A percentile compares a stretch with the other conserved stretches of the same genome.
These are phyloP conservation scores for Colletotrichum lindemuthianum DNA, from an alignment of 2,329 filamentous ascomycete genomes.

Conservation along the genomic window DNA sequence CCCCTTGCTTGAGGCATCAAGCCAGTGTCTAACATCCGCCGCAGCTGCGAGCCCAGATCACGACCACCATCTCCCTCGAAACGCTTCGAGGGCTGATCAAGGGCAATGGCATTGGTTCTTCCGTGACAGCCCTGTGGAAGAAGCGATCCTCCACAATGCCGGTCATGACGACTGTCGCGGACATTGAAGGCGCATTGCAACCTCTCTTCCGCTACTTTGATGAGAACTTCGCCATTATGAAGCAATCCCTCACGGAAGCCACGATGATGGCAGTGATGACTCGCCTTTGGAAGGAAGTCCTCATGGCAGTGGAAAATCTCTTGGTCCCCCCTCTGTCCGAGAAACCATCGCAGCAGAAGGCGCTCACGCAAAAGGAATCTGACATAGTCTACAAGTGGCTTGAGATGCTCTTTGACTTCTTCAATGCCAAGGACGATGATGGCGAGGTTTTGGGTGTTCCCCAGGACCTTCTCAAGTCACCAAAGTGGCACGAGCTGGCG, in stretches of 20 bases:
- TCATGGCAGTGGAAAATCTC: conserved; percentile 88
- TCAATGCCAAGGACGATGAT: conserved; percentile 90
- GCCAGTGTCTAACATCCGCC: conserved; percentile 27
- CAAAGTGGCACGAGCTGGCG: conserved; percentile 97
- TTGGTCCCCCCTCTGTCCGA: conserved; percentile 95
- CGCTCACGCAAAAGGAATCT: conserved; percentile 85
- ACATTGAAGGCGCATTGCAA: conserved; percentile 83
- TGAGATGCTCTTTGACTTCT: conserved; percentile 89
- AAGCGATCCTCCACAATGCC: conserved; percentile 63
- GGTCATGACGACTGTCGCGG: conserved; percentile 71
- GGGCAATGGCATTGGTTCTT: conserved; percentile 74
- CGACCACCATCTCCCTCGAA: conserved; percentile 84
- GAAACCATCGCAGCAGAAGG: conserved; percentile 87
- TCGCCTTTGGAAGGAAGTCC: conserved; percentile 95
- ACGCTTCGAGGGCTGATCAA: conserved; percentile 80
- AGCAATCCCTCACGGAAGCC: conserved; percentile 90
- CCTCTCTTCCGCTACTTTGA: conserved; percentile 95
- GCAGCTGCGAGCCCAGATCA: conserved; percentile 92
- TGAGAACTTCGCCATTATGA: conserved; percentile 99
- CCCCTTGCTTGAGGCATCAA: background rate
- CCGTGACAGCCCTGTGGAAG: conserved; percentile 76
- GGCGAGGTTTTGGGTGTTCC: conserved; percentile 88
- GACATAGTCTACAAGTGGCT: conserved; percentile 97
- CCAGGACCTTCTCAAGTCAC: conserved; percentile 90
- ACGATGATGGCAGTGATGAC: conserved; percentile 99